Percentiles rank a stretch among this genome's conserved stretches.
Conservation (phyloP, 2,329 filamentous ascomycete species). For the Diaporthe longicolla region DNA sequence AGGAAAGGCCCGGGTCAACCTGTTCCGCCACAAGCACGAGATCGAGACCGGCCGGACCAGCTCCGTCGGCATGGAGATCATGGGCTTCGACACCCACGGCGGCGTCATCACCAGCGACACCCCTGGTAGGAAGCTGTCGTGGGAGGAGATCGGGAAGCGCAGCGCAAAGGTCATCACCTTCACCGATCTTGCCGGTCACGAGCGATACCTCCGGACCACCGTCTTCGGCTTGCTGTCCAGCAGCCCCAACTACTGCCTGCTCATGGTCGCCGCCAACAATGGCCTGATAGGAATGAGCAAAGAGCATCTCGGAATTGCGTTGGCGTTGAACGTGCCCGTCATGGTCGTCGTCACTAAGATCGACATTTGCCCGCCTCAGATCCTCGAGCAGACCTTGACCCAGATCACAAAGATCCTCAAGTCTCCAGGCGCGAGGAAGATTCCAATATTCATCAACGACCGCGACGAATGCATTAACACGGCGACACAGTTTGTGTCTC, state of each 20-base stretch:
- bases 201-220: constrained; percentile 94
- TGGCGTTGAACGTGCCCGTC: constrained; percentile 95
- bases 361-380: constrained; percentile 96
- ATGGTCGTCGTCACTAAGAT: constrained; percentile 99
- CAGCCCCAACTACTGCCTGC: constrained; percentile 95
- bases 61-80: constrained; percentile 98
- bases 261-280: constrained; percentile 99
- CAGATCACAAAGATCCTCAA: constrained; percentile 95
- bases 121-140: constrained; percentile 87
- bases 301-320: constrained; percentile 94
- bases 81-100: constrained; percentile 93
- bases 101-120: constrained; percentile 85
- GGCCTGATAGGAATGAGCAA: constrained; percentile 98
- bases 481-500: constrained; percentile 94
- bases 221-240: constrained; percentile 95
- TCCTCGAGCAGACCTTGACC: constrained; percentile 91
- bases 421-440: constrained; percentile 92
- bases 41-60: constrained; percentile 95
- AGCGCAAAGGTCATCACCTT: constrained; percentile 98
- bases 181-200: constrained; percentile 94
- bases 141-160: constrained; percentile 97
- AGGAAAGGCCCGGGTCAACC: constrained; percentile 92
- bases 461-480: constrained; percentile 95
- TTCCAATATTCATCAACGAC: constrained; percentile 94
- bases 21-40: constrained; percentile 98